Conservation (phyloP, 805 yeast species). For the Saturnispora kantuleensis region DNA sequence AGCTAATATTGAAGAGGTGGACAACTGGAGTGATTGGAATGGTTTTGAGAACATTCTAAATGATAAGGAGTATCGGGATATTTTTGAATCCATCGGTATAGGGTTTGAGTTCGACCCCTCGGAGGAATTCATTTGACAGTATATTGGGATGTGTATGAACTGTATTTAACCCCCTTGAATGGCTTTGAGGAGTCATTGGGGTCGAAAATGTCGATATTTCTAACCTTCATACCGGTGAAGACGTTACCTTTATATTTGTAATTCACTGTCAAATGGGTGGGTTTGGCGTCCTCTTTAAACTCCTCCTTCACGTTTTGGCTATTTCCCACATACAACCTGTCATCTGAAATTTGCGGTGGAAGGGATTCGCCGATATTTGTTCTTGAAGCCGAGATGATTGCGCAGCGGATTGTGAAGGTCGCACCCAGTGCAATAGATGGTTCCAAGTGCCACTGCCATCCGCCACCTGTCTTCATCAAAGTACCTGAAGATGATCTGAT, state of each 20-base stretch:
- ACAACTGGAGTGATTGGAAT: neutral
- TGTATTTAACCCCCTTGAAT: slow-evolving; percentile 84
- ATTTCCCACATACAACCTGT: too few relatives aligned
- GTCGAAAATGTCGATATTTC: slow-evolving; percentile 44
- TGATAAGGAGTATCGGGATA: neutral
- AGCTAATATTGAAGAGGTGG: neutral
- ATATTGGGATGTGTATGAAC: slow-evolving; percentile 53
- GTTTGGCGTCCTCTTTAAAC: neutral
- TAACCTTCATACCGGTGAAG: slow-evolving; percentile 69
- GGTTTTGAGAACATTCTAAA: neutral
- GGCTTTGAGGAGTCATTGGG: slow-evolving; percentile 62
- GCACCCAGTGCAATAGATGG: slow-evolving; percentile 10
- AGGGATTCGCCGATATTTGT: neutral
- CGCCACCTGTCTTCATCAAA: slow-evolving; percentile 5
- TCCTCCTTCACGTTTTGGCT: too few relatives aligned
- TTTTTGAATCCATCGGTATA: slow-evolving; percentile 1
- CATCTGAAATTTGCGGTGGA: too few relatives aligned
- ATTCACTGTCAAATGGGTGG: slow-evolving; percentile 26
- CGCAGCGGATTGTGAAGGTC: slow-evolving; percentile 10
- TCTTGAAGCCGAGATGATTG: neutral
- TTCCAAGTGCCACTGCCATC: slow-evolving; percentile 16
- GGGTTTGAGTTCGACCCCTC: neutral
- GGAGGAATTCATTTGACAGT: slow-evolving; percentile 26
- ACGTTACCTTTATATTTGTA: slow-evolving; percentile 59
- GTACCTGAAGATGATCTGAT: slow-evolving; percentile 11